Conservation (phyloP, 768 basidiomycete species). For the Multifurca ochricompacta region DNA sequence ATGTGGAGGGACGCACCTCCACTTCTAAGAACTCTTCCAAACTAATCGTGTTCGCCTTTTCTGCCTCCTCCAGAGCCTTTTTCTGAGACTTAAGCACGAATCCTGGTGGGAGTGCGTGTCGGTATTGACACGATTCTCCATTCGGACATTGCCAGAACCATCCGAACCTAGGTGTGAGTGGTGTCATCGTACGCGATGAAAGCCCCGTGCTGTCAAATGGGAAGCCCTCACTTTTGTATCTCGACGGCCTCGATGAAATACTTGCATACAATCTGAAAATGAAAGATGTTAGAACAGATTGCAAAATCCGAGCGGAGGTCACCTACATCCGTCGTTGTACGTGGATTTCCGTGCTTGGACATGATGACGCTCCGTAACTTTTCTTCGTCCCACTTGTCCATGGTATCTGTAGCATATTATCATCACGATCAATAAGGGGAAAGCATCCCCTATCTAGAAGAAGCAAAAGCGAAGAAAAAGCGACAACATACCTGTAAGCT, state of each 20-base stretch:
- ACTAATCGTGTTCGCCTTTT: constrained; percentile 82
- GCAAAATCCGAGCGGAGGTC: constrained; percentile 1
- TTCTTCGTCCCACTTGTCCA: constrained; percentile 97
- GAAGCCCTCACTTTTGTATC: constrained; percentile 53
- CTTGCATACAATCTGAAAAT: constrained; percentile 88
- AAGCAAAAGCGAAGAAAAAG: background rate
- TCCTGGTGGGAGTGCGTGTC: constrained; percentile 92
- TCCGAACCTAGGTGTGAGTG: constrained; percentile 47
- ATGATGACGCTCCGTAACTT: constrained; percentile 84
- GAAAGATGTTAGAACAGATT: background rate
- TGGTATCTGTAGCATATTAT: constrained; percentile 61
- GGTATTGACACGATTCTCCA: constrained; percentile 83
- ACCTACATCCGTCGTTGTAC: constrained; percentile 83
- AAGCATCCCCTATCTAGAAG: background rate
- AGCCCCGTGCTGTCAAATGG: background rate
- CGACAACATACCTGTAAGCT: constrained; percentile 56
- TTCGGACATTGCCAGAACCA: constrained; percentile 98
- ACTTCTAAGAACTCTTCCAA: constrained; percentile 97
- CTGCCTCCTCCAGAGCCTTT: constrained; percentile 87
- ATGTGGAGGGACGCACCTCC: constrained; percentile 49
- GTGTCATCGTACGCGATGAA: background rate
- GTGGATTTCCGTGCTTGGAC: constrained; percentile 83
- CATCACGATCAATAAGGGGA: background rate
- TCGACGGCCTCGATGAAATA: constrained; percentile 96
- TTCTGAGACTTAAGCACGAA: constrained; percentile 92